These are phyloP conservation scores for Dictyostelium capitatum DNA, from an alignment of 78 protist genomes.

Conservation along the genomic window DNA sequence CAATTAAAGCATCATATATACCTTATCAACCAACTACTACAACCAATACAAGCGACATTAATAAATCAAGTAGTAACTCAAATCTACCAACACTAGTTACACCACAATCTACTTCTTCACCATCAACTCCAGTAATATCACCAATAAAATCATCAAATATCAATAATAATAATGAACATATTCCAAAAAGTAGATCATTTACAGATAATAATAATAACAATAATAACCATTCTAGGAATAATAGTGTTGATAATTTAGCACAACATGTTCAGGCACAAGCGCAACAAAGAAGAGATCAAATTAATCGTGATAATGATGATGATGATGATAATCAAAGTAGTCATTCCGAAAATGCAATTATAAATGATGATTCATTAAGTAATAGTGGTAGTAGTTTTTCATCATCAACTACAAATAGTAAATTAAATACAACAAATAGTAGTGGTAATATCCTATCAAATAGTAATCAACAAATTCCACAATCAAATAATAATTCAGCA, in stretches of 20 bases:
- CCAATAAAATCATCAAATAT: background rate
- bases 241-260: background rate
- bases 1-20: constrained; percentile 13
- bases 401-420: constrained; percentile 8
- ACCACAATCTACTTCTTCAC: constrained; percentile 11
- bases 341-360: constrained; percentile 36
- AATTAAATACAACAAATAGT: background rate
- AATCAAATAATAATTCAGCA: background rate
- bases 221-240: background rate
- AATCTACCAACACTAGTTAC: constrained; percentile 15
- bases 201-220: background rate
- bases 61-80: background rate
- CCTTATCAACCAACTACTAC: background rate
- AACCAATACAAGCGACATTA: background rate
- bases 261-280: background rate
- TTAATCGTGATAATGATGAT: constrained; percentile 16
- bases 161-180: background rate
- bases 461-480: background rate
- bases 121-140: constrained; percentile 9
- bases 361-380: constrained; percentile 25
- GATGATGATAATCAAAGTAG: constrained; percentile 54
- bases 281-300: background rate
- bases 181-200: constrained; percentile 7
- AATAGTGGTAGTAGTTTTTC: constrained; percentile 36
- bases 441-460: background rate